Percentiles rank a stretch among this genome's conserved stretches.
phyloP scores from a whole-genome alignment of 2,329 filamentous ascomycete species.

The Colletotrichum sp. region DNA sequence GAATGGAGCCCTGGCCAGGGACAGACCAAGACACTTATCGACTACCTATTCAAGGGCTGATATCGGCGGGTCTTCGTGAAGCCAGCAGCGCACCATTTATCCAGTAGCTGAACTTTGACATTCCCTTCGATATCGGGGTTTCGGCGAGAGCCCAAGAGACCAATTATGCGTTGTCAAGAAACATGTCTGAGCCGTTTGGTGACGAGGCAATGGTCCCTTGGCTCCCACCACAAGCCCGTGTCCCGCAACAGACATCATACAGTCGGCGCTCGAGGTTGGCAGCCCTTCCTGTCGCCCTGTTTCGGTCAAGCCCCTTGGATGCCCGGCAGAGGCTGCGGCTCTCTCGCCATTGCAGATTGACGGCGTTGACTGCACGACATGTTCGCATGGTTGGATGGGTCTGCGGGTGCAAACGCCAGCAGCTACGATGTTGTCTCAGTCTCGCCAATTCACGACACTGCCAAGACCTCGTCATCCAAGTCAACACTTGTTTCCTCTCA shows the following conservation, averaged over 20 bases:
- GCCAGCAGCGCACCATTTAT: neutral
- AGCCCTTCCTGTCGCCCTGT: neutral
- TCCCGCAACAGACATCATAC: neutral
- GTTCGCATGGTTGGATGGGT: neutral
- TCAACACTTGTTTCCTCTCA: neutral
- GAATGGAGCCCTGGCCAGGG: neutral
- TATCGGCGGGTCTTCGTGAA: neutral
- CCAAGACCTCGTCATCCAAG: neutral
- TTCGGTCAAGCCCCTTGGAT: neutral
- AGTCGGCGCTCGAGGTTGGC: neutral
- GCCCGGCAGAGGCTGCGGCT: neutral
- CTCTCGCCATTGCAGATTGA: neutral
- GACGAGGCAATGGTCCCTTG: neutral
- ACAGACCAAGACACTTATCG: neutral
- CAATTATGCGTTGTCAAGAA: neutral
- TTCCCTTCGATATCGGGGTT: neutral
- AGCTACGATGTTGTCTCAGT: neutral
- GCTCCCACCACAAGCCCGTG: neutral
- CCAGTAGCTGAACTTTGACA: neutral
- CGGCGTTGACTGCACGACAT: neutral
- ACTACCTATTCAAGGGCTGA: neutral
- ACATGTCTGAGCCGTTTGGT: neutral
- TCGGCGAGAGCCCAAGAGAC: neutral
- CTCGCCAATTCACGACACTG: neutral
- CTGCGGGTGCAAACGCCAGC: neutral